A percentile compares a stretch with the other conserved stretches of the same genome.
Evolutionary conservation across 2,329 filamentous ascomycete species (phyloP).

Genomic region (Xylaria multiplex): DNA sequence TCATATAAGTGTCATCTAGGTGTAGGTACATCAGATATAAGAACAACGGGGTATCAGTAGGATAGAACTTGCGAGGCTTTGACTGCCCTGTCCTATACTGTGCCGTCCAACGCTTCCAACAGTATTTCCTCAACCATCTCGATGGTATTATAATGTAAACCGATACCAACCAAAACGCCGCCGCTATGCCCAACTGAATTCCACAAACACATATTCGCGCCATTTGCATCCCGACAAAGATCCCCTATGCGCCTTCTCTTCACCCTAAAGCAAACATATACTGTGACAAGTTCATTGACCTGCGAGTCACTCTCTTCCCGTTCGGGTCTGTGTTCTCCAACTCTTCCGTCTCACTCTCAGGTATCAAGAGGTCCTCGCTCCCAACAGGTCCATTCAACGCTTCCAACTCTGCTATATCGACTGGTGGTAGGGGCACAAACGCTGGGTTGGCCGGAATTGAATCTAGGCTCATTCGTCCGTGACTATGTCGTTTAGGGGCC

Average conservation of each 20-base stretch:
- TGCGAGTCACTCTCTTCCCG: slow-evolving; percentile 41
- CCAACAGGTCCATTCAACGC: slow-evolving; percentile 60
- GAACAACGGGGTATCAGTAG: neutral
- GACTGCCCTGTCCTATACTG: neutral
- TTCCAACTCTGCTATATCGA: slow-evolving; percentile 63
- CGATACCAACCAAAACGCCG: slow-evolving; percentile 28
- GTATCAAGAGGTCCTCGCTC: slow-evolving; percentile 67
- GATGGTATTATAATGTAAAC: slow-evolving; percentile 8
- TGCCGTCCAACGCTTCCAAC: neutral
- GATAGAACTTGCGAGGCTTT: neutral
- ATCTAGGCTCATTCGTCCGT: slow-evolving; percentile 46
- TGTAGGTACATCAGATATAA: neutral
- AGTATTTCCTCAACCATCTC: neutral
- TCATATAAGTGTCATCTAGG: neutral
- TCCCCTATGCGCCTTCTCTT: slow-evolving; percentile 12
- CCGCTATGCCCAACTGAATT: slow-evolving; percentile 23
- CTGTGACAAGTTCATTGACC: slow-evolving; percentile 59
- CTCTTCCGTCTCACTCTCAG: slow-evolving; percentile 58
- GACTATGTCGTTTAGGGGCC: slow-evolving; percentile 40
- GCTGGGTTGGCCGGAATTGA: slow-evolving; percentile 61
- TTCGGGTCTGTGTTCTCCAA: slow-evolving; percentile 35
- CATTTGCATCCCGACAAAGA: slow-evolving; percentile 7
- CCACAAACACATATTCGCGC: slow-evolving; percentile 19
- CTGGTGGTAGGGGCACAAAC: slow-evolving; percentile 65
- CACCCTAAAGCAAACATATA: slow-evolving; percentile 54